These are phyloP conservation scores for Aspergillus sergii DNA, from an alignment of 2,329 filamentous ascomycete species.

Conservation along the genomic window DNA sequence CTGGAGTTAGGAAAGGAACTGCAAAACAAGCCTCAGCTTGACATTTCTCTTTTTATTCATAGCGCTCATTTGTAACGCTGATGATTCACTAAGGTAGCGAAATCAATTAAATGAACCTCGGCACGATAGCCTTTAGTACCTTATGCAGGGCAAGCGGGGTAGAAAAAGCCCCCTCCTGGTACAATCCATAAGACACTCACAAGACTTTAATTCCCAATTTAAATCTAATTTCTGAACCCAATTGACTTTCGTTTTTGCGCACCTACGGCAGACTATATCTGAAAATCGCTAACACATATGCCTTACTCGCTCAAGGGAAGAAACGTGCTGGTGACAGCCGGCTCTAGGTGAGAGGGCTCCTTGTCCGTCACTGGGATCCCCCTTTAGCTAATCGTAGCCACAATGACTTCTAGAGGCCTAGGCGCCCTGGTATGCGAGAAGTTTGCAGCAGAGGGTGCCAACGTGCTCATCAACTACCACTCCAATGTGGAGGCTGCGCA, in stretches of 20 bases:
- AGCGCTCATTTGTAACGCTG: not conserved
- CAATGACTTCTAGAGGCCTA: conserved; percentile 60
- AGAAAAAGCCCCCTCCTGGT: not conserved
- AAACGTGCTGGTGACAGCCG: conserved; percentile 67
- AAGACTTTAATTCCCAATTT: not conserved
- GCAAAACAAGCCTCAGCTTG: too few species aligned
- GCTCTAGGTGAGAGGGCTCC: conserved; percentile 56
- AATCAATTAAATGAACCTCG: not conserved
- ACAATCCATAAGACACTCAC: not conserved
- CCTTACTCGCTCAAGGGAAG: not conserved
- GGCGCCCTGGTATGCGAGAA: conserved; percentile 68
- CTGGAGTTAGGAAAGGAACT: too few species aligned
- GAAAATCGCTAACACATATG: not conserved
- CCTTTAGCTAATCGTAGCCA: not conserved
- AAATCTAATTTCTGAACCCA: not conserved
- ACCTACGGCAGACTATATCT: not conserved
- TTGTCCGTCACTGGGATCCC: too few species aligned
- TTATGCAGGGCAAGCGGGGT: not conserved
- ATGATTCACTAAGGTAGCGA: not conserved
- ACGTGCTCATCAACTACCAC: conserved; percentile 74
- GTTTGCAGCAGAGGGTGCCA: conserved; percentile 69
- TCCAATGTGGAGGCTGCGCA: conserved; percentile 63
- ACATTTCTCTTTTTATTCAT: too few species aligned
- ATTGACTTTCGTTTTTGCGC: not conserved
- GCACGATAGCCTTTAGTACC: not conserved